Evolutionary conservation across 345 rosid species (phyloP), one percentile per base, ranked within the genome.

Genomic region (Eucalyptus urophylla): DNA sequence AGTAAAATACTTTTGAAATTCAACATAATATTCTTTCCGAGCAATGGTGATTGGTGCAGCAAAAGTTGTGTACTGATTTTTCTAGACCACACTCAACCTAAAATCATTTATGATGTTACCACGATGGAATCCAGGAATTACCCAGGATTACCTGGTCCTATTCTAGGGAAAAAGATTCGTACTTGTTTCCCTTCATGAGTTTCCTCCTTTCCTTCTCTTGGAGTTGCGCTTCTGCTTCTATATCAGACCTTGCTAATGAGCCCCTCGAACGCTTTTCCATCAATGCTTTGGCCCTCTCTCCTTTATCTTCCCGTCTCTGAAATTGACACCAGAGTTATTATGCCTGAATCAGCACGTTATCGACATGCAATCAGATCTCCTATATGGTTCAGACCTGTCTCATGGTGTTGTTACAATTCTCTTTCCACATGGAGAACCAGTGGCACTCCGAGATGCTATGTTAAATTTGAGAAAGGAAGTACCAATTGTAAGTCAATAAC

Each of bases 241-340:
- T 93, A 62, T 90, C 87, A 50, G 92, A 91, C 88, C 95, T 92
- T 76, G 95, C 96, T 65, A 93, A 56, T 56, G 92, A 92, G 49
- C 95, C 96, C 91, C 95, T 94, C 5, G 89, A 91, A 89, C 94
- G 96, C 93, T 95, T 95, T 88, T 94, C 95, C 94, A 89, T 91
- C 90, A 94, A 88, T 91, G 88, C 87, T 47, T 87, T 93, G n/a
- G 50, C 86, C 92, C 97, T 94, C 89, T 93, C 88, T 22, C 87
- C 91, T 92, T 95, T 95, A 90, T 94, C 94, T 88, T 92, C 92
- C 97, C 95, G 94, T 88, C 89, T 91, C 97, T 94, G 88, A 88
- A 49, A 86, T 80, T 40, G 27, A 54, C 65, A 43, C 43, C 69
- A 87, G 65, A 47, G 49, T 88, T 40, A 49, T 24, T 60, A 62